These are phyloP conservation scores for Trametes hirsuta DNA, from an alignment of 1,284 basidiomycete species.

Conservation along the genomic window DNA sequence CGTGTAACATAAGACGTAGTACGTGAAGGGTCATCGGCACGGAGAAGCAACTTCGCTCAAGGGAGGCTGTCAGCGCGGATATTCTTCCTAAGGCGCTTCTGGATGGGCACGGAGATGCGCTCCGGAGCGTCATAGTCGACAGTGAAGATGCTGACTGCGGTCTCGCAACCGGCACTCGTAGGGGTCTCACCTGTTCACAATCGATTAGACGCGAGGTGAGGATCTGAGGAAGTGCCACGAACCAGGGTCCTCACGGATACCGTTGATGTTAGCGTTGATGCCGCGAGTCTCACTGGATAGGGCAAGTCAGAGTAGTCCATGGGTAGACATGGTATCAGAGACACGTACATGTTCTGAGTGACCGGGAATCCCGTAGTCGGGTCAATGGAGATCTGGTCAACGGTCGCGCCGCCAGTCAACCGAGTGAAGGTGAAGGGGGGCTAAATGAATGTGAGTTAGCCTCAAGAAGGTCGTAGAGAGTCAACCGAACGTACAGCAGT, in stretches of 20 bases:
- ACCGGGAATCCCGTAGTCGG: slow-evolving; percentile 31
- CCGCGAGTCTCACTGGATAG: slow-evolving; percentile 22
- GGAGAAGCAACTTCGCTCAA: background rate
- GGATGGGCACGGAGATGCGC: slow-evolving; percentile 26
- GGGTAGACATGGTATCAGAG: background rate
- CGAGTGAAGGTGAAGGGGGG: slow-evolving; percentile 34
- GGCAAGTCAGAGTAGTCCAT: background rate
- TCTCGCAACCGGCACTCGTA: slow-evolving; percentile 29
- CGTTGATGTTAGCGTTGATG: slow-evolving; percentile 31
- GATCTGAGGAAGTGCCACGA: background rate
- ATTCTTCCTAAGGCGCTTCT: slow-evolving; percentile 22
- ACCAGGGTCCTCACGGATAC: slow-evolving; percentile 31
- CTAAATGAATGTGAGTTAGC: slow-evolving; percentile 6
- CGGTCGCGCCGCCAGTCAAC: slow-evolving; percentile 30
- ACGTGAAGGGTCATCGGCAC: background rate
- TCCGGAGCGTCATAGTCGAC: slow-evolving; percentile 35
- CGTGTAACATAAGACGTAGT: too few relatives aligned
- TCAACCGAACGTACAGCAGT: slow-evolving; percentile 20
- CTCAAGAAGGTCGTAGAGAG: background rate
- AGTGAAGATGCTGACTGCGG: slow-evolving; percentile 34
- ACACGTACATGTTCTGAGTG: slow-evolving; percentile 24
- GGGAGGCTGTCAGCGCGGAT: slow-evolving; percentile 13
- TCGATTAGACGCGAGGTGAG: background rate
- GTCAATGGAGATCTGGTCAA: slow-evolving; percentile 27
- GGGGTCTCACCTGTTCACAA: slow-evolving; percentile 28